A percentile compares a stretch with the other conserved stretches of the same genome.
Conservation (phyloP, 768 basidiomycete genomes). For the Lenzites betulinus region DNA sequence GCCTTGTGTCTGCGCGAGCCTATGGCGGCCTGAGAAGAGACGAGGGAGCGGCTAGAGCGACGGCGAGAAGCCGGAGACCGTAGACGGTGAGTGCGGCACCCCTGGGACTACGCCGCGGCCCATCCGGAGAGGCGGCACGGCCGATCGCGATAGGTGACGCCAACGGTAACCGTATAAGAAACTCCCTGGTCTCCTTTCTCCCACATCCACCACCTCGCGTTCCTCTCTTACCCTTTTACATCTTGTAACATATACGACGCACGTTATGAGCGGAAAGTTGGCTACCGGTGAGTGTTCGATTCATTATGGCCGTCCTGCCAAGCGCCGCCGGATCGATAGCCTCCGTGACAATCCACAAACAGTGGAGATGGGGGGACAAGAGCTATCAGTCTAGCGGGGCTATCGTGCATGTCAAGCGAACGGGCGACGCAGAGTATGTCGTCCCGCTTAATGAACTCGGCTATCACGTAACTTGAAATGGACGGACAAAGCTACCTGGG, state of each 20-base stretch:
- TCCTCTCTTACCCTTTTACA: neutral
- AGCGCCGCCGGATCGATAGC: too few species aligned
- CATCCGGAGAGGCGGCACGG: conserved; percentile 13
- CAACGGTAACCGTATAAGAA: conserved; percentile 18
- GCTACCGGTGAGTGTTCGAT: conserved; percentile 50
- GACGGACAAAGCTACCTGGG: too few species aligned
- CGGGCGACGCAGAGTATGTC: neutral
- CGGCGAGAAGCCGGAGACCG: neutral
- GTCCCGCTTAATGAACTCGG: neutral
- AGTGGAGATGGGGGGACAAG: too few species aligned
- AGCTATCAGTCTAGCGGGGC: too few species aligned
- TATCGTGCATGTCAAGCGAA: too few species aligned
- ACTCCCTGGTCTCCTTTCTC: neutral
- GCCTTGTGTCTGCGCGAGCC: neutral
- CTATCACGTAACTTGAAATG: neutral
- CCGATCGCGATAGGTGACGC: conserved; percentile 22
- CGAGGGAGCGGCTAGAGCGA: too few species aligned
- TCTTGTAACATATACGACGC: neutral
- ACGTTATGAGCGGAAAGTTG: conserved; percentile 61
- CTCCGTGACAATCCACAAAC: too few species aligned
- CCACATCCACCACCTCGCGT: neutral
- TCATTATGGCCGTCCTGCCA: neutral
- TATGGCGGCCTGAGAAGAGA: neutral
- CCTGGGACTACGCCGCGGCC: neutral
- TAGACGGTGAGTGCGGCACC: conserved; percentile 5